Conservation (phyloP, 805 yeast genomes). For the Suhomyces tanzawaensis region DNA sequence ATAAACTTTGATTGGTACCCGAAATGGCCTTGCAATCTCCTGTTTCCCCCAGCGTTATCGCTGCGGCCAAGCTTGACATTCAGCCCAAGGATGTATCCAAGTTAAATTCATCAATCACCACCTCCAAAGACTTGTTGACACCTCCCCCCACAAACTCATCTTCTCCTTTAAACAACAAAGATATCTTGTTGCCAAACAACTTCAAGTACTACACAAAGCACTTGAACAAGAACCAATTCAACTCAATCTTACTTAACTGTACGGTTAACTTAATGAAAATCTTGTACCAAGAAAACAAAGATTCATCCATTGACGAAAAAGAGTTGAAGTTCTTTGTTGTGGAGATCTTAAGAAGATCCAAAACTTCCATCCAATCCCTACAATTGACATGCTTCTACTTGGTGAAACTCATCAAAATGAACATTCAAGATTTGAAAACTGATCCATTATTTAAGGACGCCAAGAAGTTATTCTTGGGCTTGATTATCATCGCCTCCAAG, state of each 20-base stretch:
- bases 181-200: constrained; percentile 31
- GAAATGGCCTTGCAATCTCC: constrained; percentile 3
- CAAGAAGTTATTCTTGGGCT: constrained; percentile 63
- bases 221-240: constrained; percentile 40
- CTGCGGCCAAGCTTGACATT: neutral
- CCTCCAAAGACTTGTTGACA: constrained; percentile 10
- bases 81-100: neutral
- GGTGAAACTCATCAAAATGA: constrained; percentile 38
- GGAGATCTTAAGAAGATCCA: constrained; percentile 49
- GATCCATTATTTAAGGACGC: constrained; percentile 42
- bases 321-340: constrained; percentile 31
- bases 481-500: constrained; percentile 70
- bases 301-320: constrained; percentile 8
- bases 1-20: neutral
- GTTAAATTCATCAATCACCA: neutral
- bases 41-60: constrained; percentile 1
- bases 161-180: constrained; percentile 10
- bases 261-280: constrained; percentile 35
- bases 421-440: constrained; percentile 6
- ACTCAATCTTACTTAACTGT: constrained; percentile 37
- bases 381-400: constrained; percentile 68
- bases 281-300: constrained; percentile 18
- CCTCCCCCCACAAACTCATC: constrained; percentile 17
- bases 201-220: constrained; percentile 39
- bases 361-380: constrained; percentile 58